Conservation (phyloP, 768 basidiomycete genomes). For the Rhodosporidiobolus sp. region DNA sequence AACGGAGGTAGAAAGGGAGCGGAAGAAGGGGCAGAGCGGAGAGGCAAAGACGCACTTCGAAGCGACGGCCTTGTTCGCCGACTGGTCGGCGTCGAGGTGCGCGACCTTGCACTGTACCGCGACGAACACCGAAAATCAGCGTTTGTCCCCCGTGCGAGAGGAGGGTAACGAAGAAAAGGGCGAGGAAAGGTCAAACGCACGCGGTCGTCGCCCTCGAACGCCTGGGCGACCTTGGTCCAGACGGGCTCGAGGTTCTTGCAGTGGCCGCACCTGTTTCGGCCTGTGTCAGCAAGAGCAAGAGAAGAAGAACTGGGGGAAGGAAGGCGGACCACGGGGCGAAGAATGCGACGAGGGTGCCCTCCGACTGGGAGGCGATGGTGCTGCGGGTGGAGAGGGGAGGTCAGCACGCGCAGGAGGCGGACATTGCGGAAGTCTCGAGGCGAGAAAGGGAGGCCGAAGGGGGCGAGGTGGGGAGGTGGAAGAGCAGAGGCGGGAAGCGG, state of each 20-base stretch:
- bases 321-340: conserved; percentile 53
- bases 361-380: conserved; percentile 65
- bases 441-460: not conserved
- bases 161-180: not conserved
- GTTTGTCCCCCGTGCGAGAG: not conserved
- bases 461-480: not conserved
- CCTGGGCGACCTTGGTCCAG: conserved; percentile 51
- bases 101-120: conserved; percentile 72
- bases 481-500: conserved; percentile 53
- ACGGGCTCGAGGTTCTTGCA: conserved; percentile 59
- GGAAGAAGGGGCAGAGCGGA: too few relatives aligned
- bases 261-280: conserved; percentile 93
- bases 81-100: conserved; percentile 84
- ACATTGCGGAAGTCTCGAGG: too few relatives aligned
- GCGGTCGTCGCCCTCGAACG: conserved; percentile 72
- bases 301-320: too few relatives aligned
- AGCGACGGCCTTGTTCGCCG: conserved; percentile 69
- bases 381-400: conserved; percentile 61
- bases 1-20: too few relatives aligned
- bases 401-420: too few relatives aligned
- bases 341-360: conserved; percentile 57
- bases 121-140: conserved; percentile 19
- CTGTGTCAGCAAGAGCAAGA: too few relatives aligned
- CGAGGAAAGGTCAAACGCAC: conserved; percentile 49
- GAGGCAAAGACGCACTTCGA: not conserved